Evolutionary conservation across 2,329 filamentous ascomycete species (phyloP), one percentile per base, ranked within the genome.

Genomic region (Talaromyces verruculosus): DNA sequence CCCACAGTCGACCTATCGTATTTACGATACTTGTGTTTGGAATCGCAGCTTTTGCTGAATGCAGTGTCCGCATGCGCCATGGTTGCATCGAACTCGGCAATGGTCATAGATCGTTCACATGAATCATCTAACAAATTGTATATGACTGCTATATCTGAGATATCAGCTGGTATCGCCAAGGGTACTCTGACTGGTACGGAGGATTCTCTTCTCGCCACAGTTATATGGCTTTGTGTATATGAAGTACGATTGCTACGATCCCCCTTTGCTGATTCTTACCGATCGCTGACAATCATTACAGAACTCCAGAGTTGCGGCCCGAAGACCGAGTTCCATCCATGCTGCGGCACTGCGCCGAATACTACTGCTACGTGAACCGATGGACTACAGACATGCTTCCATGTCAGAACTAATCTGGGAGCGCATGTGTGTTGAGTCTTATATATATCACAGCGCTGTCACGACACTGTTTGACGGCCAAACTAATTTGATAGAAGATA

Each of bases 401-500:
- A 58, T 49, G 6, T 61, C 64, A 39, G 58, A 62, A 49, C 39
- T 65, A 4, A 37, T 62, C 33, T 65, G 64, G 64, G 64, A 65
- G 43, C 58, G 64, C n/a, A 65, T 62, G 64, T 65, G 64, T 57
- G 64, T 65, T 3, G 64, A 65, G 35, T 61, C 64, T 13, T 65
- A 65, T 41, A 65, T 65, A 13, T 65, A 65, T 37, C 64, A 65
- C 35, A 65, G 59, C 33, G 64, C 64, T 19, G 64, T 62, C n/a
- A 65, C 59, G 22, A 65, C 64, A 37, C 53, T 65, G 15, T 65
- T 65, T 7, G 64, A 65, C 25, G 22, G 39, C 11, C 49, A 45
- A 11, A 19, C 22, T 4, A 55, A 58, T 58, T 51, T 65, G 17
- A 55, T 65, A 45, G 57, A 58, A 47, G 64, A 65, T 41, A 65